phyloP scores from a whole-genome alignment of 257 asterid species.

The Petunia secreta region DNA sequence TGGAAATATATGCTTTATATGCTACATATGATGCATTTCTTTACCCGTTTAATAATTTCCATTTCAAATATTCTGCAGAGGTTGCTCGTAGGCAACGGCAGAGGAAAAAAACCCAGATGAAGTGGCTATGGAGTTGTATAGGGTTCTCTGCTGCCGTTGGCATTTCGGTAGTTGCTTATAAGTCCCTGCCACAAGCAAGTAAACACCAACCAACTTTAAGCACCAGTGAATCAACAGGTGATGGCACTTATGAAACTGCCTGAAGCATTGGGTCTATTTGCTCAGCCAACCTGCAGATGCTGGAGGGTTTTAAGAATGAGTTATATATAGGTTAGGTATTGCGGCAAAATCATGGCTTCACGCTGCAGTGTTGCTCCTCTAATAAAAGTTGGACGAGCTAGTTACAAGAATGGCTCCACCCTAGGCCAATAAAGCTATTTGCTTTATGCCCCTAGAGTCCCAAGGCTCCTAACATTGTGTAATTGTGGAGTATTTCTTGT shows the following conservation, averaged over 20 bases:
- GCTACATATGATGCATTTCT: neutral
- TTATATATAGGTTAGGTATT: conserved; percentile 11
- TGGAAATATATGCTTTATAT: neutral
- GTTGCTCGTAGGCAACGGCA: conserved; percentile 63
- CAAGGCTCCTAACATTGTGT: too few relatives aligned
- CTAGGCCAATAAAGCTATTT: too few relatives aligned
- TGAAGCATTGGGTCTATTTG: neutral
- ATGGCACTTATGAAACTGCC: neutral
- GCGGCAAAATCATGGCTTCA: conserved; percentile 12
- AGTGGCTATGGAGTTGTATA: conserved; percentile 71
- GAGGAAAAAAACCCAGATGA: conserved; percentile 45
- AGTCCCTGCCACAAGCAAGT: conserved; percentile 46
- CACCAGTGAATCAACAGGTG: conserved; percentile 5
- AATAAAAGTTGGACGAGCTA: conserved; percentile 21
- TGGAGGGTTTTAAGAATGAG: neutral
- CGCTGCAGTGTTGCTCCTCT: conserved; percentile 21
- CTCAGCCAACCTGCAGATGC: neutral
- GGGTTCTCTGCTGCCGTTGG: conserved; percentile 62
- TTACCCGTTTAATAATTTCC: conserved; percentile 4
- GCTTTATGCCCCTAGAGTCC: too few relatives aligned
- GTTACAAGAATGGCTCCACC: neutral
- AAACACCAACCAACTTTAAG: conserved; percentile 29
- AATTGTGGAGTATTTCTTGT: too few relatives aligned
- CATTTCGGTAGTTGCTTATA: conserved; percentile 52
- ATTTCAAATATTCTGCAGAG: conserved; percentile 47